phyloP scores from a whole-genome alignment of 345 rosid species.

The Pugionium dolabratum region DNA sequence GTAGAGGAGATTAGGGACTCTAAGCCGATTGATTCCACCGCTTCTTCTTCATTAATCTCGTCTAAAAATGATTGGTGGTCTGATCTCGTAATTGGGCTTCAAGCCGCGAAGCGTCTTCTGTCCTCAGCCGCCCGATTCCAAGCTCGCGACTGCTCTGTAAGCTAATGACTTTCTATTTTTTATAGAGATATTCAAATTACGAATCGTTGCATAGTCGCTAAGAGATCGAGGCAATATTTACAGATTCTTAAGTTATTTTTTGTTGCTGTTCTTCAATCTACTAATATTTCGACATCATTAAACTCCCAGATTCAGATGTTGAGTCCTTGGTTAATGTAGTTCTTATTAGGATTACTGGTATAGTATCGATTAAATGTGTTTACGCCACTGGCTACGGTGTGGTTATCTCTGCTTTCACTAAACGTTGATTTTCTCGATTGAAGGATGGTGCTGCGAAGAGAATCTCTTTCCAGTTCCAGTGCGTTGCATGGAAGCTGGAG shows the following conservation, averaged over 20 bases:
- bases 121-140: conserved; percentile 45
- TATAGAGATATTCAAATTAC: neutral
- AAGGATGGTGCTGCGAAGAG: conserved; percentile 76
- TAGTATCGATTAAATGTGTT: conserved; percentile 22
- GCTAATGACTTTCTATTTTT: conserved; percentile 12
- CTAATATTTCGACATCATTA: neutral
- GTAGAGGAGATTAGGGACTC: conserved; percentile 78
- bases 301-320: conserved; percentile 22
- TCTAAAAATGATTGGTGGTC: conserved; percentile 58
- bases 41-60: conserved; percentile 20
- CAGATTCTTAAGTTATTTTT: too few relatives aligned
- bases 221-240: neutral
- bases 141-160: conserved; percentile 59
- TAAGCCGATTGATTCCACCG: conserved; percentile 27
- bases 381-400: neutral
- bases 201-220: too few relatives aligned
- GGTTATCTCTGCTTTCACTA: conserved; percentile 28
- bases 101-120: conserved; percentile 64
- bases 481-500: conserved; percentile 82
- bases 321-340: neutral
- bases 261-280: too few relatives aligned
- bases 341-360: conserved; percentile 13
- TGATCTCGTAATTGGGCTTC: conserved; percentile 60
- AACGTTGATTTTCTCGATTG: conserved; percentile 34
- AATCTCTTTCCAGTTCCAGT: conserved; percentile 74